Conservation (phyloP, 345 rosid genomes). For the Corchorus olitorius region DNA sequence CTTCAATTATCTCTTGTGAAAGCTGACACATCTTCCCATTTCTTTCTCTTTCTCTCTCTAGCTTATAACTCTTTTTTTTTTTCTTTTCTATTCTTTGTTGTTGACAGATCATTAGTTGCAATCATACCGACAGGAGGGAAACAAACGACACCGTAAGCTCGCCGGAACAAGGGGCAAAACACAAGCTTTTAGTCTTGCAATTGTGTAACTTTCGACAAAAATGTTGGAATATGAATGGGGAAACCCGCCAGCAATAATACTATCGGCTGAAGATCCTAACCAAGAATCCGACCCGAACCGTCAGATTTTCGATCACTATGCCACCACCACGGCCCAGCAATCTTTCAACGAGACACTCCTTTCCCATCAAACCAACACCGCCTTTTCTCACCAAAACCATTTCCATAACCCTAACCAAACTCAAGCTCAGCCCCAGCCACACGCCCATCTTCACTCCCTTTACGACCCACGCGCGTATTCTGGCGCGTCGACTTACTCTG, state of each 20-base stretch:
- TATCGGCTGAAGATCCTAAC: slow-evolving; percentile 43
- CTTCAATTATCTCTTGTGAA: slow-evolving; percentile 19
- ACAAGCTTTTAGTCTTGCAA: background rate
- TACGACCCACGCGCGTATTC: slow-evolving; percentile 59
- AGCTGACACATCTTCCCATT: slow-evolving; percentile 34
- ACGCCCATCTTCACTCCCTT: slow-evolving; percentile 24
- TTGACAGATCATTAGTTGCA: slow-evolving; percentile 25
- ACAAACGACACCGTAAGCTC: slow-evolving; percentile 17
- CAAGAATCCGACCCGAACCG: slow-evolving; percentile 58
- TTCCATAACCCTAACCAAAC: slow-evolving; percentile 33
- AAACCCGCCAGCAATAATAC: slow-evolving; percentile 52
- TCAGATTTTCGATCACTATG: slow-evolving; percentile 47
- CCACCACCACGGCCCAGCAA: slow-evolving; percentile 28
- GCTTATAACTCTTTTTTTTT: background rate
- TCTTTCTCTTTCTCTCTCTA: slow-evolving; percentile 1
- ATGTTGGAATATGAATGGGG: slow-evolving; percentile 97
- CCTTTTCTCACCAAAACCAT: slow-evolving; percentile 31
- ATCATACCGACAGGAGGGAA: background rate
- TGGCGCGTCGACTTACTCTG: slow-evolving; percentile 35
- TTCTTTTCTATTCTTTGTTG: background rate
- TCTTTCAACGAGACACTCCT: slow-evolving; percentile 36
- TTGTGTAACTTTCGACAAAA: background rate
- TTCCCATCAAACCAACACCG: slow-evolving; percentile 30
- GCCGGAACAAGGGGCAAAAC: slow-evolving; percentile 15
- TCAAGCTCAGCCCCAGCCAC: slow-evolving; percentile 35